Percentiles rank a stretch among this genome's conserved stretches.
Conservation (phyloP, 2,329 filamentous ascomycete species). For the Akanthomyces lecanii region DNA sequence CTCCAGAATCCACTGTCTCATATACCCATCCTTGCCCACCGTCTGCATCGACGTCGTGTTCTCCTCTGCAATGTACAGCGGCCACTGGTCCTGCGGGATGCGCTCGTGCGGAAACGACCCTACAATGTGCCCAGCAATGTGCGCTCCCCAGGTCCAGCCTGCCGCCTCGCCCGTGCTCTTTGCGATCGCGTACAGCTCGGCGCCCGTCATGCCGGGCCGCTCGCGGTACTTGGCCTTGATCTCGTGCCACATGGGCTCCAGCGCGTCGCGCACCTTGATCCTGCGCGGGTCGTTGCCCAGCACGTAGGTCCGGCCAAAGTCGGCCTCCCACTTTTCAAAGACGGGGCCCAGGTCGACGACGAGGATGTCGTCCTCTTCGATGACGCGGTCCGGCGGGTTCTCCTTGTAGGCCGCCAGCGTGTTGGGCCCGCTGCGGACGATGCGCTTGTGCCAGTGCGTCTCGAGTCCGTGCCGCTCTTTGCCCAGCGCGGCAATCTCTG, state of each 20-base stretch:
- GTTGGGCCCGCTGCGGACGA: constrained; percentile 47
- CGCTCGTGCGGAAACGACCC: constrained; percentile 48
- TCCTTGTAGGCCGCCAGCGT: constrained; percentile 44
- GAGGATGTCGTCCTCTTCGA: constrained; percentile 46
- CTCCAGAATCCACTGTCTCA: constrained; percentile 48
- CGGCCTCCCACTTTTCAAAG: constrained; percentile 50
- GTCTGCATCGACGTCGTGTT: constrained; percentile 39
- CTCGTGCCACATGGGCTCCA: constrained; percentile 43
- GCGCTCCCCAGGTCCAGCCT: constrained; percentile 41
- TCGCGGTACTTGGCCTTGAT: constrained; percentile 38
- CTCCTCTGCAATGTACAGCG: constrained; percentile 41
- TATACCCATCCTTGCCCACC: constrained; percentile 36
- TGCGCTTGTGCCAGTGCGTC: constrained; percentile 51
- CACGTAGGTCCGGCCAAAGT: constrained; percentile 50
- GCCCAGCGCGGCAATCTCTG: constrained; percentile 40
- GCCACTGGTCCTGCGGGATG: constrained; percentile 43
- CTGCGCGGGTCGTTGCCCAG: constrained; percentile 44
- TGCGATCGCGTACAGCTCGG: constrained; percentile 43
- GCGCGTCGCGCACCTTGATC: constrained; percentile 38
- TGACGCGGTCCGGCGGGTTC: constrained; percentile 45
- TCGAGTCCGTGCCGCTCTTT: constrained; percentile 32
- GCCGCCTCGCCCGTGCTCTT: constrained; percentile 31
- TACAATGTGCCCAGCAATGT: constrained; percentile 45
- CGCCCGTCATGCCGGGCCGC: constrained; percentile 43
- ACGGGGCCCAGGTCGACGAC: constrained; percentile 49